Conservation (phyloP, 1,284 basidiomycete species). For the Moesziomyces globuligerus region DNA sequence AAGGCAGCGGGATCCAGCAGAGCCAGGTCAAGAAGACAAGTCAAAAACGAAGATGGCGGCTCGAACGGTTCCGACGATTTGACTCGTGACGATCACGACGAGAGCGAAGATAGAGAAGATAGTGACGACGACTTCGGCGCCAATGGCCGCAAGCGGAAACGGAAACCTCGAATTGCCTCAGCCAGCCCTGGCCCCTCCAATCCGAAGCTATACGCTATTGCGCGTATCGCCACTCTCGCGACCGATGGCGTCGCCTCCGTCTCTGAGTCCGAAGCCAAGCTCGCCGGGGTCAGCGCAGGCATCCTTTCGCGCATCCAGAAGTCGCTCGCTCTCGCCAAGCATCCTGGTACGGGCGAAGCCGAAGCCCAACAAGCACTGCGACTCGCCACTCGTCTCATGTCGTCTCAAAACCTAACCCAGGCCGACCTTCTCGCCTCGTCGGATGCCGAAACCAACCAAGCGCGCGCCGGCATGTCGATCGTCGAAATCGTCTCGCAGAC, state of each 20-base stretch:
- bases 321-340: conserved; percentile 46
- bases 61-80: background rate
- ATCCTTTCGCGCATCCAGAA: conserved; percentile 51
- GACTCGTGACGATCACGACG: background rate
- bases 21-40: background rate
- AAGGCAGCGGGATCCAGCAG: background rate
- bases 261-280: conserved; percentile 26
- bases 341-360: conserved; percentile 47
- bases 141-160: background rate
- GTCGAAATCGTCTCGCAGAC: conserved; percentile 50
- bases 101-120: background rate
- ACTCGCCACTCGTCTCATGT: conserved; percentile 44
- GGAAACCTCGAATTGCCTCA: conserved; percentile 1
- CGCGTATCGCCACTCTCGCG: conserved; percentile 31
- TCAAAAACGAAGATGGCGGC: conserved; percentile 6
- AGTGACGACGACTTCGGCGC: conserved; percentile 13
- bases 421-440: conserved; percentile 46
- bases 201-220: conserved; percentile 39
- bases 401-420: conserved; percentile 49
- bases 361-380: conserved; percentile 50
- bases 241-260: conserved; percentile 28
- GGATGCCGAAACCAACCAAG: conserved; percentile 16
- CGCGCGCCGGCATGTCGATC: conserved; percentile 38
- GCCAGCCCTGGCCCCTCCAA: background rate
- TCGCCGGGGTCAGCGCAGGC: conserved; percentile 28